A percentile compares a stretch with the other conserved stretches of the same genome.
Conservation (phyloP, 345 rosid species). For the Eucalyptus sp. region DNA sequence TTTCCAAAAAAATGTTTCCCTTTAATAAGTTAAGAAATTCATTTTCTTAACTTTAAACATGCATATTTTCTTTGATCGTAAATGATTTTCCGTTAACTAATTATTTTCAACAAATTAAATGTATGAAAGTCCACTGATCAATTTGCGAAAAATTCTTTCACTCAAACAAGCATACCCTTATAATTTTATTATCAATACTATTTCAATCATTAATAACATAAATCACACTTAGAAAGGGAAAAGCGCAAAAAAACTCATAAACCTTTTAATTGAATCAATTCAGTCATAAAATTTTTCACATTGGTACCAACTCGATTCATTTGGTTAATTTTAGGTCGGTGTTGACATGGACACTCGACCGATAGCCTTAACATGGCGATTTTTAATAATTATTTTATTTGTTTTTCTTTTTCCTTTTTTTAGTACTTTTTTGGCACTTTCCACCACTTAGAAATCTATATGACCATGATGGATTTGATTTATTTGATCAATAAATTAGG, state of each 20-base stretch:
- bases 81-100: not conserved
- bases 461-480: not conserved
- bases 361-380: rapidly evolving
- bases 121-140: rapidly evolving
- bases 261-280: rapidly evolving
- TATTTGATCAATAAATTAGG: not conserved
- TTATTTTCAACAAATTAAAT: not conserved
- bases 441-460: not conserved
- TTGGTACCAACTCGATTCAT: rapidly evolving
- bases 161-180: not conserved
- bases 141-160: rapidly evolving
- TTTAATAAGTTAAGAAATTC: not conserved
- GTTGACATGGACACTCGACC: rapidly evolving
- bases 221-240: not conserved
- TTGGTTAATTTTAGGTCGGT: rapidly evolving
- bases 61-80: not conserved
- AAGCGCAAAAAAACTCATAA: too few species aligned
- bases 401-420: too few species aligned
- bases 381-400: too few species aligned
- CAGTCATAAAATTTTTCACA: rapidly evolving
- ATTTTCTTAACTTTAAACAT: not conserved
- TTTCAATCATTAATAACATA: not conserved
- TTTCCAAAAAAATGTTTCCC: not conserved
- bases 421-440: too few species aligned
- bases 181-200: not conserved